Conservation (phyloP, 1,284 basidiomycete genomes). For the Gymnopus androsaceus region DNA sequence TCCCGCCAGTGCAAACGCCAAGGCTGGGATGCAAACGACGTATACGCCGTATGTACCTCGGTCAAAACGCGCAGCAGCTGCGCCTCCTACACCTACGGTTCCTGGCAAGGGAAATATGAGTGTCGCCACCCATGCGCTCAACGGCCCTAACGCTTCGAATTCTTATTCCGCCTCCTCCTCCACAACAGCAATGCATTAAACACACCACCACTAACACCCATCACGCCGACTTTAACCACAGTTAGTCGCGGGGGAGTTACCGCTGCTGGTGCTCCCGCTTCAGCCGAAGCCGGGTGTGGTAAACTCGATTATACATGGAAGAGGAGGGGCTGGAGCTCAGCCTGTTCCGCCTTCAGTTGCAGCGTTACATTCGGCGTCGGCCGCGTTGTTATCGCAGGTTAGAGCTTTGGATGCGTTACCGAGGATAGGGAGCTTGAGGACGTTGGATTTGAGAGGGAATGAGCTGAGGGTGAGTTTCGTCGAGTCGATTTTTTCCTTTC, state of each 20-base stretch:
- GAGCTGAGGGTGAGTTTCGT: constrained; percentile 53
- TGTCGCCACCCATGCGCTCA: too few species aligned
- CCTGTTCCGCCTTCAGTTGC: constrained; percentile 30
- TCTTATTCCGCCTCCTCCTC: too few species aligned
- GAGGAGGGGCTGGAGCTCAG: constrained; percentile 6
- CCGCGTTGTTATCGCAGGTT: constrained; percentile 74
- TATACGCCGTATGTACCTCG: constrained; percentile 82
- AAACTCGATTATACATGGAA: constrained; percentile 6
- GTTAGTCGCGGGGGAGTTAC: constrained; percentile 77
- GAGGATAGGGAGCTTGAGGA: constrained; percentile 81
- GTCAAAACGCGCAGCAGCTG: constrained; percentile 45
- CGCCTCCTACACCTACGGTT: constrained; percentile 37
- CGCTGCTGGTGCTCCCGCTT: constrained; percentile 51
- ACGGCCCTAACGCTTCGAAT: too few species aligned
- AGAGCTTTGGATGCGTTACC: constrained; percentile 84
- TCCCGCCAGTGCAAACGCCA: background rate
- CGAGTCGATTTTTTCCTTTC: constrained; percentile 13
- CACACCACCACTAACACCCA: constrained; percentile 23
- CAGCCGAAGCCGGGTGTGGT: too few species aligned
- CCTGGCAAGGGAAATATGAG: too few species aligned
- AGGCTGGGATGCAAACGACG: constrained; percentile 64
- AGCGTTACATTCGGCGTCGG: constrained; percentile 1
- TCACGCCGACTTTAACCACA: constrained; percentile 70
- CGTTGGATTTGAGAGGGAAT: constrained; percentile 90
- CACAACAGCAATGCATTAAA: too few species aligned